Base-by-base conservation (phyloP, 202 grass and related monocot genomes). In the Schoenoplectus triqueter region DNA sequence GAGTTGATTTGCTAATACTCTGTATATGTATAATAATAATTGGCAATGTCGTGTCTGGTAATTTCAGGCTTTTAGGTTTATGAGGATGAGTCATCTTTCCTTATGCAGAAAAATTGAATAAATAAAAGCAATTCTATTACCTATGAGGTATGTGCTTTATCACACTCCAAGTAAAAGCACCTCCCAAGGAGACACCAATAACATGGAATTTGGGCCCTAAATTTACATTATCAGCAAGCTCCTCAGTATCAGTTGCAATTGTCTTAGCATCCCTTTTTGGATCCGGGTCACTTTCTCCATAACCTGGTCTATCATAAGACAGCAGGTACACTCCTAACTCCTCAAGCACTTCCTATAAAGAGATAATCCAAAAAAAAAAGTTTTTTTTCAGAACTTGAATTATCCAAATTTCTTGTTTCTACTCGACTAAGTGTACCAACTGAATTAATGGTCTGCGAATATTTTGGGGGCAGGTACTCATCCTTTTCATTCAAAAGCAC, bases 281-380 rank as follows among this genome's bases (percentile, higher is more conserved):
- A 79, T 92, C 50, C 14, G 81, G 90, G 40, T 92, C 90, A 81
- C 90, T 92, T 81, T 92, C 85, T 62, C 90, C 87, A 84, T 92
- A 92, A 17, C 90, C 87, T 10, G 90, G 84, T 69, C 89, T 84
- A 57, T 91, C 89, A 67, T 84, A 91, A 13, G 86, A 88, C 10
- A 91, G 11, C 72, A 84, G 1, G 75, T 83, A 88, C 6, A 80
- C 70, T 39, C 47, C 80, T 64, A 91, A 54, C 59, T 87, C 85
- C 71, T 90, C 81, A 72, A 75, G 5, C 9, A 87, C 65, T 84
- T 84, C 81, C 85, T 90, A 64, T 15, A 72, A 85, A 69, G 8
- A 60, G 19, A 21, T 40, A 39, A 19, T 0, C 47, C 64, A 75
- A 70, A 40, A 55, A 66, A 69, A 82, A 65, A 49, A 66, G 14